Evolutionary conservation across 164 flowering plant species (phyloP), one percentile per base, ranked within the genome.

Genomic region (Pachysandra terminalis): DNA sequence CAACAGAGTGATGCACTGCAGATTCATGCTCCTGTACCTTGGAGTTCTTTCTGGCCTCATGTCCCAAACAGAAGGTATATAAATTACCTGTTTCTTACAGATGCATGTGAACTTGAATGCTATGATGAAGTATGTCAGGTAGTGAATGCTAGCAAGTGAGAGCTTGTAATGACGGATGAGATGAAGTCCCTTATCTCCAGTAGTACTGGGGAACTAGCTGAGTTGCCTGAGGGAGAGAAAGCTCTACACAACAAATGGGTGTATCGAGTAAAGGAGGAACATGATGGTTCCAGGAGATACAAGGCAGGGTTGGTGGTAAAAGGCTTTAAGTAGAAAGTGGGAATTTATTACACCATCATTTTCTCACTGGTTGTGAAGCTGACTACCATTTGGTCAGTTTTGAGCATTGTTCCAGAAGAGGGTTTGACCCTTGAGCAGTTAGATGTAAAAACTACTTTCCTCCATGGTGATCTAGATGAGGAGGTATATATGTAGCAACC

Each of bases 221-320:
- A 60, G 49, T 13, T 68, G 3, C 65, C 28, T 0, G 8, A 16
- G 21, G 28, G 24, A 24, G 27, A 60, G 51, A 68, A 59, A 23
- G 65, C 71, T 48, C 28, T 68, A 22, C 65, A 68, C 6, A 61
- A 60, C 19, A 69, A 69, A 23, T 69, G 59, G 51, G 59, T 69
- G 9, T 69, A 52, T 19, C 19, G 60, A n/a, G n/a, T 69, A 1
- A 69, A 61, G 48, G 59, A 61, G 9, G 60, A 69, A 14, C 52
- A 37, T 56, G 72, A 69, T 53, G 53, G 66, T 4, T 27, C 15
- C 1, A 53, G 22, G 13, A n/a, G 66, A 12, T 53, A 62, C 59
- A 69, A 69, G 27, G 65, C 52, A 3, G 21, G 32, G 22, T 23
- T 59, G 26, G 71, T 68, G 0, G 72, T 53, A 0, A 61, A 61